Base-by-base conservation (phyloP, 345 rosid species). In the Boechera retrofracta region DNA sequence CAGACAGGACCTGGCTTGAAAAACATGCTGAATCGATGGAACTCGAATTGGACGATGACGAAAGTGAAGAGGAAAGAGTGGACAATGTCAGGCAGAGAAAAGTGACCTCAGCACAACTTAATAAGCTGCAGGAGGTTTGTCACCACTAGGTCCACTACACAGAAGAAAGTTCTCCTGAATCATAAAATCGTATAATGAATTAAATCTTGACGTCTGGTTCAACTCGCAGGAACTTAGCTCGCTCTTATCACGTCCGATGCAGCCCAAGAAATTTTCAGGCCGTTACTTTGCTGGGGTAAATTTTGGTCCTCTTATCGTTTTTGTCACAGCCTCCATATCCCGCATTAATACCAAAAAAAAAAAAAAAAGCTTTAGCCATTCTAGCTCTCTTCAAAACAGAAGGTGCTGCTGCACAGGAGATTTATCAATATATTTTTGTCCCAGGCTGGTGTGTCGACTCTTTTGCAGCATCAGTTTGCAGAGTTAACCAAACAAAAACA, bases 271-370 rank as follows among this genome's bases (percentile, higher is more conserved):
- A 69, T 91, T 95, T 84, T 95, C 99, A 32, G 88, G 82, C 80
- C 91, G 90, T 59, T 94, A 85, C 84, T 89, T 87, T 80, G 92
- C 99, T 3, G 99, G 95, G 89, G 99, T 92, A 85, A 78, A 57
- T 78, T 71, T 33, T 39, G 11, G 6, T 41, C 62, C 10, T 12
- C 21, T 26, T 48, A 3, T 41, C 53, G 1, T 6, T 21, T 45
- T 41, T 29, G 39, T 51, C 61, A 36, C 3, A 11, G 38, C 59
- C 57, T 67, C 61, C 33, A 26, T 59, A 36, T 26, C 6, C 38
- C 6, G 28, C 48, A 49, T 60, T 21, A 8, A 21, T 21, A 21
- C 24, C 16, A 16, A 21, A 32, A 38, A 35, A 31, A 11, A 15
- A 2, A 48, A 47, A 21, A 26, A 32, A 3, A 10, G 6, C 59